These are phyloP conservation scores for Penicillium sp. DNA, from an alignment of 2,329 filamentous ascomycete species.

Conservation along the genomic window DNA sequence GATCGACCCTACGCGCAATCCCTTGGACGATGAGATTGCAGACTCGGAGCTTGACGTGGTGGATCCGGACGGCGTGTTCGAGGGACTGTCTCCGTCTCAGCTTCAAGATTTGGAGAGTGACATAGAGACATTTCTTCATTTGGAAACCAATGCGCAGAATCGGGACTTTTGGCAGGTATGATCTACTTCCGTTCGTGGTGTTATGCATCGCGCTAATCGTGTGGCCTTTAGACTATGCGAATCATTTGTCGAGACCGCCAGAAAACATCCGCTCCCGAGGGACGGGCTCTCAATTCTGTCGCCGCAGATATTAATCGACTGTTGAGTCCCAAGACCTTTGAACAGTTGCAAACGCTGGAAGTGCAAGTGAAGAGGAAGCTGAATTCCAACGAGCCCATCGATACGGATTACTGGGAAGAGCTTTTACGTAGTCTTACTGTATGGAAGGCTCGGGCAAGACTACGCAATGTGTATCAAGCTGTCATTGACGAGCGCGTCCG, in stretches of 20 bases:
- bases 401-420: constrained; percentile 97
- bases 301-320: constrained; percentile 82
- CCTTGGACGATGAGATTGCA: constrained; percentile 72
- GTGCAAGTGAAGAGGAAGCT: constrained; percentile 81
- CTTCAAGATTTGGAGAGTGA: constrained; percentile 73
- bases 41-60: constrained; percentile 73
- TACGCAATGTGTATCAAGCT: constrained; percentile 69
- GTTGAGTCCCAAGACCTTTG: constrained; percentile 73
- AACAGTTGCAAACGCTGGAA: constrained; percentile 81
- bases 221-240: constrained; percentile 60
- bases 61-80: constrained; percentile 73
- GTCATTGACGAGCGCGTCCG: constrained; percentile 66
- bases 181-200: background rate
- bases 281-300: constrained; percentile 73
- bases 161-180: constrained; percentile 77
- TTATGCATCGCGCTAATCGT: constrained; percentile 7
- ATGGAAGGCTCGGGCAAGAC: constrained; percentile 84
- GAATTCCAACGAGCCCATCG: constrained; percentile 81
- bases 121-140: constrained; percentile 68
- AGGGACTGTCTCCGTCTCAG: constrained; percentile 61
- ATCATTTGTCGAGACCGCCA: constrained; percentile 73
- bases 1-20: constrained; percentile 74
- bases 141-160: constrained; percentile 74
- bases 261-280: constrained; percentile 61
- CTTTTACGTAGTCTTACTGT: constrained; percentile 75